Conservation (phyloP, 306 rosid species). For the Cucurbita ficifolia region DNA sequence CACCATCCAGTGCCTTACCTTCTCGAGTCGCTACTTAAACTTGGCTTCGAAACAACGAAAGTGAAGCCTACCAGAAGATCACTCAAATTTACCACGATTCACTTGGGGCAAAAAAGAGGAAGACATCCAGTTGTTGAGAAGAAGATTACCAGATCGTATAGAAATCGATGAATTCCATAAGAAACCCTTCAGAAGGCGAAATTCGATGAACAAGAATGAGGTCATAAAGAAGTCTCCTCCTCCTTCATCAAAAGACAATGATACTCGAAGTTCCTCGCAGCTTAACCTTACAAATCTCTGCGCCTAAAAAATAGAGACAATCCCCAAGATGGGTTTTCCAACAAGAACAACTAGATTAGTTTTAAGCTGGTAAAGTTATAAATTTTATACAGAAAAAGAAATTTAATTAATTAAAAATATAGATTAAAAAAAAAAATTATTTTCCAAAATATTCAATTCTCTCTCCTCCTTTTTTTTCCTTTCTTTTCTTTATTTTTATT, state of each 20-base stretch:
- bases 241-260: not conserved
- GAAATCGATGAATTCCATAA: not conserved
- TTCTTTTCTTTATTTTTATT: not conserved
- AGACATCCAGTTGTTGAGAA: not conserved
- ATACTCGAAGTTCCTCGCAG: slow-evolving; percentile 6
- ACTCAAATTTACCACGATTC: not conserved
- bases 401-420: not conserved
- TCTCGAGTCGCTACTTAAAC: not conserved
- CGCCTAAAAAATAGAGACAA: slow-evolving; percentile 32
- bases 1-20: slow-evolving; percentile 14
- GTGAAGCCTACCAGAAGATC: not conserved
- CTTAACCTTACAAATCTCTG: slow-evolving; percentile 47
- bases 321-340: slow-evolving; percentile 14
- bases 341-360: slow-evolving; percentile 37
- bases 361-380: slow-evolving; percentile 23
- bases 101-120: not conserved
- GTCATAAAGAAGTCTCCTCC: not conserved
- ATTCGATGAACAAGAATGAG: not conserved
- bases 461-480: not conserved
- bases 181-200: not conserved
- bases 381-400: slow-evolving; percentile 1
- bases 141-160: not conserved
- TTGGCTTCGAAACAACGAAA: not conserved
- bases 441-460: not conserved
- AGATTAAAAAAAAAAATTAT: not conserved